Evolutionary conservation across 176 grass and related monocot species (phyloP).

Genomic region (Tillandsia fasciculata): DNA sequence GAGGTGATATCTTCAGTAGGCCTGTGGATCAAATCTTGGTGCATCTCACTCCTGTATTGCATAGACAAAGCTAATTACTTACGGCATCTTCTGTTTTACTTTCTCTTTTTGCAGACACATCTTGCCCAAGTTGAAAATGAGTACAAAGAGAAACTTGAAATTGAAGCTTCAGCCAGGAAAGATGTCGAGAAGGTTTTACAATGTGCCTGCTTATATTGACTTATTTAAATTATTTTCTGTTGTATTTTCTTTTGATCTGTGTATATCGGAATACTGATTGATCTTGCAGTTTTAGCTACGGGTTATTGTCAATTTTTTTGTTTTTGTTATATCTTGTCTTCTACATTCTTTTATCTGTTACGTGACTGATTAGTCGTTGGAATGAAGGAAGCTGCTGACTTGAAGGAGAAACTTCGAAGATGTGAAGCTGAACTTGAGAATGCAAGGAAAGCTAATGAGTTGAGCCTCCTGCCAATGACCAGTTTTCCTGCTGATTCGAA

Average conservation of each 20-base stretch:
- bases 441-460: conserved; percentile 68
- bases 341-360: background rate
- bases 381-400: conserved; percentile 48
- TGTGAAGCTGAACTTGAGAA: conserved; percentile 79
- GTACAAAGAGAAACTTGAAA: conserved; percentile 85
- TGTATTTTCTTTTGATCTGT: background rate
- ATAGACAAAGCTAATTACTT: background rate
- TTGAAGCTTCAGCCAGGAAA: conserved; percentile 47
- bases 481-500: conserved; percentile 26
- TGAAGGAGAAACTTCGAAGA: conserved; percentile 77
- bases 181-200: conserved; percentile 63
- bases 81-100: background rate
- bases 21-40: background rate
- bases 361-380: conserved; percentile 6
- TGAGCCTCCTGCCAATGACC: conserved; percentile 52
- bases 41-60: background rate
- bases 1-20: conserved; percentile 45
- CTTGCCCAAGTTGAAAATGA: conserved; percentile 85
- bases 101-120: conserved; percentile 62
- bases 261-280: no score
- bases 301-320: no score
- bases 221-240: background rate
- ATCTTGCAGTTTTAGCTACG: no score
- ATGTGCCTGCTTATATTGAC: background rate
- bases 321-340: background rate